Percentiles rank a stretch among this genome's conserved stretches.
Conservation (phyloP, 345 rosid species). For the Aethionema arabicum region DNA sequence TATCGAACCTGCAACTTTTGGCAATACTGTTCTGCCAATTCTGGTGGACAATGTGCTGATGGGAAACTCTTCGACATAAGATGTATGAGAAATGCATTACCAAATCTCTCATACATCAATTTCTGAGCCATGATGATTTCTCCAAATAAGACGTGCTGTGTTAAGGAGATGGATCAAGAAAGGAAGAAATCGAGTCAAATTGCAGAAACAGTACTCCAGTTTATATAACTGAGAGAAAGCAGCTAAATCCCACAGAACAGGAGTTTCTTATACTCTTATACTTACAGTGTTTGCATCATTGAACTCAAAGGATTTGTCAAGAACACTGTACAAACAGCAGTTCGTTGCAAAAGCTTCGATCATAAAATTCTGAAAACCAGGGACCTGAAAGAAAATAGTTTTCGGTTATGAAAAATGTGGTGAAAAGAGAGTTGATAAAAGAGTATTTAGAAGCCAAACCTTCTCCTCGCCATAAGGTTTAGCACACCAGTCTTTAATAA, state of each 20-base stretch:
- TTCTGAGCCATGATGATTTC: constrained; percentile 89
- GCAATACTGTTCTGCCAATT: constrained; percentile 73
- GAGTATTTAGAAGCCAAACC: constrained; percentile 36
- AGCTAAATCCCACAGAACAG: neutral
- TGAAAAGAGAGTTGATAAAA: constrained; percentile 1
- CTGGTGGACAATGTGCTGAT: constrained; percentile 58
- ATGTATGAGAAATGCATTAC: constrained; percentile 64
- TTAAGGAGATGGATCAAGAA: constrained; percentile 23
- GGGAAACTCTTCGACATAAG: constrained; percentile 60
- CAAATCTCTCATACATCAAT: constrained; percentile 91
- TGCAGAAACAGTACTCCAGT: neutral
- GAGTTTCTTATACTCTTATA: constrained; percentile 30
- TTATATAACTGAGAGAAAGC: neutral
- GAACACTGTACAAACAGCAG: constrained; percentile 85
- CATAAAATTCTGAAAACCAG: constrained; percentile 75
- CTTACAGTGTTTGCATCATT: constrained; percentile 89
- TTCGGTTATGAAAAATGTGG: neutral
- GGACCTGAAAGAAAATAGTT: constrained; percentile 52
- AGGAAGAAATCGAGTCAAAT: constrained; percentile 16
- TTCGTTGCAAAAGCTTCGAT: constrained; percentile 70
- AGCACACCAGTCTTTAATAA: constrained; percentile 89
- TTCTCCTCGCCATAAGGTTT: constrained; percentile 62
- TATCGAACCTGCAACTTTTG: constrained; percentile 80
- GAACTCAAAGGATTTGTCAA: constrained; percentile 87
- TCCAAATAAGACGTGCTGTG: constrained; percentile 82